phyloP scores from a whole-genome alignment of 768 basidiomycete species.

The Naganishia friedmannii region DNA sequence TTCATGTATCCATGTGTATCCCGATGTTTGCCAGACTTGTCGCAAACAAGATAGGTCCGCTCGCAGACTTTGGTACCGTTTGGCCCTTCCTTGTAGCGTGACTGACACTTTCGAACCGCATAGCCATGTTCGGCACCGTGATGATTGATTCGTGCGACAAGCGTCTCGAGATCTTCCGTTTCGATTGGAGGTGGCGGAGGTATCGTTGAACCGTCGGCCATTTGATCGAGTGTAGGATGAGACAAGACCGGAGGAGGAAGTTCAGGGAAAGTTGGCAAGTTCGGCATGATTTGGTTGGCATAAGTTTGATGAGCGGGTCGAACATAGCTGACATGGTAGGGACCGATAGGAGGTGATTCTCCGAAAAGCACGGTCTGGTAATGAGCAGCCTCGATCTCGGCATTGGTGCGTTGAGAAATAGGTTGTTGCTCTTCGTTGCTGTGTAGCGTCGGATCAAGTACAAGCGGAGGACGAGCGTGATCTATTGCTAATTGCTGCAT shows the following conservation, averaged over 20 bases:
- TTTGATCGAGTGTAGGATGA: not conserved
- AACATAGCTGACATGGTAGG: conserved; percentile 1
- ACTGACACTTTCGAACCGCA: conserved; percentile 21
- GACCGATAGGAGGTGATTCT: not conserved
- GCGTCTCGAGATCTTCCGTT: conserved; percentile 14
- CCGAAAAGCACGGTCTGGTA: conserved; percentile 2
- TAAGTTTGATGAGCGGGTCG: not conserved
- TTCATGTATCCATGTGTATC: conserved; percentile 19
- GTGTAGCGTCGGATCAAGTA: conserved; percentile 19
- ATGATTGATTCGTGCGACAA: conserved; percentile 16
- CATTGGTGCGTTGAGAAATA: not conserved
- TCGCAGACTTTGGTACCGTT: conserved; percentile 12
- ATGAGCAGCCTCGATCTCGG: not conserved
- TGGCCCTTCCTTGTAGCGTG: conserved; percentile 23
- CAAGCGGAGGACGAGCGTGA: conserved; percentile 1
- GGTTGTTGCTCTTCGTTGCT: not conserved
- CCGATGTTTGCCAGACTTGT: conserved; percentile 16
- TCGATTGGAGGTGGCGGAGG: conserved; percentile 11
- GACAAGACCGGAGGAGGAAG: not conserved
- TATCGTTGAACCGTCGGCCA: not conserved
- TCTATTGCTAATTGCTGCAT: conserved; percentile 1
- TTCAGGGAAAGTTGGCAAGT: not conserved
- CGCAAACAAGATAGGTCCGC: conserved; percentile 19
- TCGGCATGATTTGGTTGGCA: not conserved
- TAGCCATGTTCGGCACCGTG: conserved; percentile 20